Percentiles rank a stretch among this genome's conserved stretches.
These are phyloP conservation scores for Cladorrhinum sp. DNA, from an alignment of 2,329 filamentous ascomycete species.

Conservation along the genomic window DNA sequence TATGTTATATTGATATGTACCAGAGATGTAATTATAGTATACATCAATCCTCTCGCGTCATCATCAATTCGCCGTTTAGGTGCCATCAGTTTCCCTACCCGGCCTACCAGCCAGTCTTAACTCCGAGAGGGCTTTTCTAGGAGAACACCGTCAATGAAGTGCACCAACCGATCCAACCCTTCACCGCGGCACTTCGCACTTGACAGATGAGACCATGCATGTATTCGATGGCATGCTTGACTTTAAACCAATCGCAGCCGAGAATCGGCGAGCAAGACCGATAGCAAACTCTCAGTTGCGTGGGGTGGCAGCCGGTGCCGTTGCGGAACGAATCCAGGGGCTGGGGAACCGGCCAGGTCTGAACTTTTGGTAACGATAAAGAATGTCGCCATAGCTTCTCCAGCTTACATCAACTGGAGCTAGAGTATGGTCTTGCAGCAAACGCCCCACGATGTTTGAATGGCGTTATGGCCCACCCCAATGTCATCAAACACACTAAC, in stretches of 20 bases:
- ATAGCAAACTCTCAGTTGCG: neutral
- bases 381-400: conserved; percentile 1
- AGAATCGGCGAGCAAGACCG: too few species aligned
- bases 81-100: neutral
- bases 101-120: neutral
- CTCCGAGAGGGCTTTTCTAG: neutral
- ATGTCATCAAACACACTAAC: conserved; percentile 21
- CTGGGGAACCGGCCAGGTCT: neutral
- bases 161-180: neutral
- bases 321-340: neutral
- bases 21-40: neutral
- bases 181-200: neutral
- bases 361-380: neutral
- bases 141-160: too few species aligned
- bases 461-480: conserved; percentile 17
- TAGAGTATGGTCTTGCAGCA: neutral
- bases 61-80: neutral
- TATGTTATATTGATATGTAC: neutral
- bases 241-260: neutral
- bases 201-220: conserved; percentile 5
- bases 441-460: conserved; percentile 4
- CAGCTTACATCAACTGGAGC: conserved; percentile 12
- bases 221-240: conserved; percentile 4
- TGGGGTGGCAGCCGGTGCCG: neutral
- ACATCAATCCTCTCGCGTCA: neutral